Base-by-base conservation (phyloP, 192 early-diverging fungal genomes). In the Funneliformis mosseae region DNA sequence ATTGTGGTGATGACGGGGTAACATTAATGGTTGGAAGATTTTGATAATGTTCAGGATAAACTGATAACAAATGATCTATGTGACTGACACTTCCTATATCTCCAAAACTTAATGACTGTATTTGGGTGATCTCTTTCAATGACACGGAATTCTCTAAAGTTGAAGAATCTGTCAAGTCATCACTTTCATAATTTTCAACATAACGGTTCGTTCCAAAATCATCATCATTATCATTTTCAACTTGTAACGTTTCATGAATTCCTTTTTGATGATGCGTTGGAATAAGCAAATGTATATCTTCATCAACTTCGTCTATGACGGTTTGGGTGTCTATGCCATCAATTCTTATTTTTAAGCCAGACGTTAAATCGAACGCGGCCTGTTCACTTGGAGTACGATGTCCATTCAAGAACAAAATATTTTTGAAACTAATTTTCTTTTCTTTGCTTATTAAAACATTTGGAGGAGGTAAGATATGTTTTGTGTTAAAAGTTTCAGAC, bases 321-420 rank as follows among this genome's bases (percentile, higher is more conserved):
- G 50, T 55, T 55, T 18, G 50, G 21, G 50, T 55, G 1, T 55
- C 50, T 55, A 55, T 6, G 7, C 50, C 73, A 10, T 74, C 73
- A 59, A 74, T 46, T 28, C 21, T 59, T 21, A 76, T 41, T 23
- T 39, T 38, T 21, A 76, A 21, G 5, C 74, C 74, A 63, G 33
- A 41, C 5, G 74, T 61, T 4, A 61, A 23, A 76, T 76, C 74
- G 62, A 76, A 45, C 21, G 28, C 21, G 1, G 74, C 74, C 23
- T 76, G 74, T 63, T 76, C 74, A 38, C 55, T 43, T 38, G 74
- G 74, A 41, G 74, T 76, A 41, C 74, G 74, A 76, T 76, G 74
- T 39, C 74, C 74, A 62, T 43, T 25, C 4, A 21, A 8, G 27
- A 25, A 73, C 27, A 73, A 48, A 16, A 76, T 61, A 41, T 76